A percentile compares a stretch with the other conserved stretches of the same genome.
Evolutionary conservation across 2,329 filamentous ascomycete species (phyloP).

Genomic region (Mollisiaceae sp.): DNA sequence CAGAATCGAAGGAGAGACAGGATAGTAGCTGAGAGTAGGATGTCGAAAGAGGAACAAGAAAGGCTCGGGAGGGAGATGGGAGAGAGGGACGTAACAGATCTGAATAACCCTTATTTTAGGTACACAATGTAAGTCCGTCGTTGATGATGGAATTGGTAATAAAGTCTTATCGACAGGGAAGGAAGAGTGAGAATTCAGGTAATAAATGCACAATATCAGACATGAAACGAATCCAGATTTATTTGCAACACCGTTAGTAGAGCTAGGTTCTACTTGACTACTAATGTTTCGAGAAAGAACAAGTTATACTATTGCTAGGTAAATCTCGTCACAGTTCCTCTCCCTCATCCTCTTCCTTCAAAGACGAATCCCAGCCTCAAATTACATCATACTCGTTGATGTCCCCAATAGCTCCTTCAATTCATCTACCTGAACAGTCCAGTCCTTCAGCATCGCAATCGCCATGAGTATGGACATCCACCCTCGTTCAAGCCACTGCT

Average conservation of each 20-base stretch:
- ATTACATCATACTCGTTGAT: background rate
- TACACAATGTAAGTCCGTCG: conserved; percentile 23
- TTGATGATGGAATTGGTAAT: background rate
- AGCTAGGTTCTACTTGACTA: no score
- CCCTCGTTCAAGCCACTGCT: no score
- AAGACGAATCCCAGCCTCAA: no score
- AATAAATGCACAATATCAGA: no score
- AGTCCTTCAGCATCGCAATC: background rate
- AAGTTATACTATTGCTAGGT: no score
- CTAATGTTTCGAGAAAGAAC: no score
- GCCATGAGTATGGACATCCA: background rate
- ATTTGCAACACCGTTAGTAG: no score
- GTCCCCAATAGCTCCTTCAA: background rate
- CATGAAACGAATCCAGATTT: no score
- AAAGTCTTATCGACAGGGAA: background rate
- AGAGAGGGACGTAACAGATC: conserved; percentile 31
- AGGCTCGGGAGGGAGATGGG: conserved; percentile 26
- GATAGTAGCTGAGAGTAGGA: conserved; percentile 20
- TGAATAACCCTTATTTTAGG: conserved; percentile 29
- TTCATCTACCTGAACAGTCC: background rate
- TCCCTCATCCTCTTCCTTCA: no score
- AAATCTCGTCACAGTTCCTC: no score
- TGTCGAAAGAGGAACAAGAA: conserved; percentile 22
- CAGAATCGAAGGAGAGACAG: conserved; percentile 31
- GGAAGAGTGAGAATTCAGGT: background rate